Evolutionary conservation across 1,284 basidiomycete species (phyloP).

Genomic region (Tylopilus sp.): DNA sequence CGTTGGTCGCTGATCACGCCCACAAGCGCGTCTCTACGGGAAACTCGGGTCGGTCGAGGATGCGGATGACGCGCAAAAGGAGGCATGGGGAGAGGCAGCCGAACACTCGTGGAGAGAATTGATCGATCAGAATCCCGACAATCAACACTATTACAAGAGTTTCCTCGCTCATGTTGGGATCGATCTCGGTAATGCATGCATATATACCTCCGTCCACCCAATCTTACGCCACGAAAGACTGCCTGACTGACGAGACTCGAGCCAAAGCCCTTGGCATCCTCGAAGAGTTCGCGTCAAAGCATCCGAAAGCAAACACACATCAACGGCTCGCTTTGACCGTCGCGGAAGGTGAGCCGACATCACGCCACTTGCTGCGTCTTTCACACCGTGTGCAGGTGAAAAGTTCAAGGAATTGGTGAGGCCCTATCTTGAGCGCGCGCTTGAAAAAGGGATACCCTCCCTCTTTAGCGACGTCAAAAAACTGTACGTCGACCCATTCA

Average conservation of each 20-base stretch:
- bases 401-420: constrained; percentile 68
- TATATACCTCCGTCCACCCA: neutral
- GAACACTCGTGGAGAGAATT: constrained; percentile 71
- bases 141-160: constrained; percentile 76
- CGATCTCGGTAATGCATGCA: constrained; percentile 53
- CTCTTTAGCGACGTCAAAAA: constrained; percentile 92
- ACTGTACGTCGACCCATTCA: constrained; percentile 68
- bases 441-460: constrained; percentile 90
- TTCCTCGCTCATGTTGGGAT: constrained; percentile 70
- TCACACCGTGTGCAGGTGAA: constrained; percentile 41
- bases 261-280: constrained; percentile 58
- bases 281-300: constrained; percentile 55
- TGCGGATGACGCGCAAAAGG: constrained; percentile 48
- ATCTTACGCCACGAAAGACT: constrained; percentile 29
- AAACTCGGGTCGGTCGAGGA: constrained; percentile 63
- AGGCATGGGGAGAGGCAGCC: constrained; percentile 23
- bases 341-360: constrained; percentile 48
- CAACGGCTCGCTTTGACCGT: constrained; percentile 70
- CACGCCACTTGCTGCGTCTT: neutral
- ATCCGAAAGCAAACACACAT: constrained; percentile 73
- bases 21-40: constrained; percentile 66
- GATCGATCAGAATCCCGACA: constrained; percentile 86
- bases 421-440: constrained; percentile 69
- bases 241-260: constrained; percentile 51
- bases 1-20: constrained; percentile 7